Conservation (phyloP, 1,139 yeast species). For the Hyphopichia buzzinii region DNA sequence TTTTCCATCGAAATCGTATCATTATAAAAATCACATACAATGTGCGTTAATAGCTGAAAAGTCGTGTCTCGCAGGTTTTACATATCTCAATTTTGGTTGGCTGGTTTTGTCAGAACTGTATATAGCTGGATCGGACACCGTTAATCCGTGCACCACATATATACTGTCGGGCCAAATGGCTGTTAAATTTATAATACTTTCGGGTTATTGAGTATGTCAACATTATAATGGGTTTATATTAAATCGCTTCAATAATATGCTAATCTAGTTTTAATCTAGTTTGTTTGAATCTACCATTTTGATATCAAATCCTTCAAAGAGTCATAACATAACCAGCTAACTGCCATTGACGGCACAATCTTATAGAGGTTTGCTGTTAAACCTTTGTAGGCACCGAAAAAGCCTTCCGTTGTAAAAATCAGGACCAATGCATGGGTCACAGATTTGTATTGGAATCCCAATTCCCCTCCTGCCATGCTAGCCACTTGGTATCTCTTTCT, state of each 20-base stretch:
- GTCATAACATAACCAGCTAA: slow-evolving; percentile 88
- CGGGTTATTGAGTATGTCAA: too few relatives aligned
- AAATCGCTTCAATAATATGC: too few relatives aligned
- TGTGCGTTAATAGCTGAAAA: neutral
- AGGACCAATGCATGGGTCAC: slow-evolving; percentile 69
- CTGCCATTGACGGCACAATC: slow-evolving; percentile 94
- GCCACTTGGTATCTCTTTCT: slow-evolving; percentile 90
- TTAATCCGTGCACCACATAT: neutral
- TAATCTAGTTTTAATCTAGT: neutral
- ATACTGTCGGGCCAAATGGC: too few relatives aligned
- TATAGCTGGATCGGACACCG: neutral
- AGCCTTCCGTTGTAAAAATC: slow-evolving; percentile 73
- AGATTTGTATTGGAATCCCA: slow-evolving; percentile 77
- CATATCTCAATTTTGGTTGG: slow-evolving; percentile 3
- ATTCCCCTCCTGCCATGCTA: slow-evolving; percentile 70
- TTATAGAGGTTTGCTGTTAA: slow-evolving; percentile 84
- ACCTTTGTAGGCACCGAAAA: slow-evolving; percentile 82
- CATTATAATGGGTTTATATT: too few relatives aligned
- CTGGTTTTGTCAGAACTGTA: neutral
- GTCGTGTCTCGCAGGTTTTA: slow-evolving; percentile 2
- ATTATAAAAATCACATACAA: slow-evolving; percentile 2
- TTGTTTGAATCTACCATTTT: slow-evolving; percentile 23
- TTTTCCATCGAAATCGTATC: slow-evolving; percentile 8
- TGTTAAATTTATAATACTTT: too few relatives aligned
- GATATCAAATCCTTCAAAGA: slow-evolving; percentile 46